Conservation (phyloP, 345 rosid genomes). For the Crucihimalaya himalaica region DNA sequence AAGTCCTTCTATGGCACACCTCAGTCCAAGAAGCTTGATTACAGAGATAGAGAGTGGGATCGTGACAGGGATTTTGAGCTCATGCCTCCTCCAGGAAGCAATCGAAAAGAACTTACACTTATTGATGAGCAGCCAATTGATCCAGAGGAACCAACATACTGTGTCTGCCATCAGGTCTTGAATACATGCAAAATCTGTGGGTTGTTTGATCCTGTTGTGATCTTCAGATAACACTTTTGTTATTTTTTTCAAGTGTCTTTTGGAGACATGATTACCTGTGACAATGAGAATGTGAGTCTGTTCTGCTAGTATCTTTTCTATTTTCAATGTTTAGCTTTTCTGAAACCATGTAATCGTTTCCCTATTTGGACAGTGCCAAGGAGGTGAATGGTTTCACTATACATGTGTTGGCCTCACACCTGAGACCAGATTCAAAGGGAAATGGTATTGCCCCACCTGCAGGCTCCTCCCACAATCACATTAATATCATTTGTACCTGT, state of each 20-base stretch:
- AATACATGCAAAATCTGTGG: neutral
- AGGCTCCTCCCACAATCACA: conserved; percentile 55
- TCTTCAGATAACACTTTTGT: conserved; percentile 11
- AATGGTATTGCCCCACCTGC: conserved; percentile 99
- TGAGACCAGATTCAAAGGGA: conserved; percentile 96
- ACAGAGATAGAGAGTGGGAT: conserved; percentile 87
- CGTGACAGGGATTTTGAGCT: conserved; percentile 94
- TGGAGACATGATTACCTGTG: conserved; percentile 99
- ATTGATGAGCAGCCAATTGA: conserved; percentile 91
- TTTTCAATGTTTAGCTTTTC: neutral
- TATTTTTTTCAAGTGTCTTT: conserved; percentile 71
- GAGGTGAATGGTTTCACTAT: conserved; percentile 99
- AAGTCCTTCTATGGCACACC: conserved; percentile 63
- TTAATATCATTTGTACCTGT: conserved; percentile 27
- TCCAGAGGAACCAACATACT: conserved; percentile 98
- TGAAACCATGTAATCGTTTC: conserved; percentile 5
- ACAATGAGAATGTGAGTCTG: conserved; percentile 85
- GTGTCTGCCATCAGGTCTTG: conserved; percentile 95
- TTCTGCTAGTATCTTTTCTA: conserved; percentile 3
- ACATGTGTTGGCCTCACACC: conserved; percentile 96
- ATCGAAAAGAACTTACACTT: conserved; percentile 68
- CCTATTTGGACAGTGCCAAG: conserved; percentile 69
- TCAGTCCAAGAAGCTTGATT: conserved; percentile 77
- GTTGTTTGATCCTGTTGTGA: neutral
- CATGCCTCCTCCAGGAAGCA: conserved; percentile 98